Evolutionary conservation across 768 basidiomycete species (phyloP), one percentile per base, ranked within the genome.

Genomic region (Trametes punicea): DNA sequence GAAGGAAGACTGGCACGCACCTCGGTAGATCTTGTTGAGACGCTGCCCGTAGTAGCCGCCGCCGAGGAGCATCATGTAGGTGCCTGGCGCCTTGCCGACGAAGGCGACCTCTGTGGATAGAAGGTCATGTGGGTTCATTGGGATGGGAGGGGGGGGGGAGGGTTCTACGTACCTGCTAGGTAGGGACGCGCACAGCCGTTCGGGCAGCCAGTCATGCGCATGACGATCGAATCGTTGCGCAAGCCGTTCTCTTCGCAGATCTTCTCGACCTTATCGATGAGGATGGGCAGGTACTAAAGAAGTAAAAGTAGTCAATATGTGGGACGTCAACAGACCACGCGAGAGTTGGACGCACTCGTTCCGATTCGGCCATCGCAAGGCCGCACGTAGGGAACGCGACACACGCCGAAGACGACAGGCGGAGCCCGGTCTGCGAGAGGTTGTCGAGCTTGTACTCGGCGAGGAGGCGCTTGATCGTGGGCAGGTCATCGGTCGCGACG

Each of bases 191-290:
- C 91, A 69, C 94, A 94, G 33, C 92, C 93, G 65, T 93, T 94
- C 2, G 92, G 92, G 63, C 95, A 98, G 46, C 96, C 96, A 15
- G 95, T 98, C 95, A 98, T 98, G 50, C 96, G 83, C 96, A 99
- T 98, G 57, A 98, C 84, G 62, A 98, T 96, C 2, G 89, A 85
- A 71, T 99, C 96, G 68, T 97, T 87, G 42, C 96, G 80, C 38
- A 98, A 76, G 18, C 96, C 96, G 63, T 85, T 88, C 69, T 94
- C 90, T 70, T 98, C 97, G 66, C 90, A 91, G 6, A 98, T 88
- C 73, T 85, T 84, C 75, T 99, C 96, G 16, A 98, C 88, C 74
- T 98, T 98, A 73, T 92, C 87, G 55, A 98, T 79, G 36, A 98
- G 84, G 13, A 98, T 65, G 15, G 96, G 97, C 11, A 99, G 77